Evolutionary conservation across 139 green algal genomes (phyloP), one percentile per base, ranked within the genome.

Genomic region (Coccomyxa sp.): DNA sequence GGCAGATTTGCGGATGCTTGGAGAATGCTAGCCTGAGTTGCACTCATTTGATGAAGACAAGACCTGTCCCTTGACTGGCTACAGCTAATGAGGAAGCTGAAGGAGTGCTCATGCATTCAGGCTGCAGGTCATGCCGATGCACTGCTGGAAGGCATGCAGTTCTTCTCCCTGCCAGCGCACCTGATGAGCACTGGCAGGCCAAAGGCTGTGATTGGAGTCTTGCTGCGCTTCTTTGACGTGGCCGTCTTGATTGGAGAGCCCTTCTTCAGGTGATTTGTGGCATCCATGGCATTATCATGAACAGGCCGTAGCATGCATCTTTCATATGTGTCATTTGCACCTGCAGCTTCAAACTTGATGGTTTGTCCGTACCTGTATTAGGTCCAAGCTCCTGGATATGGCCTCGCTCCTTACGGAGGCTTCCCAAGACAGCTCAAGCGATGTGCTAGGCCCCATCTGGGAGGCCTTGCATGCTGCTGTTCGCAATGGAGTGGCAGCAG

Each of bases 141-240:
- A 13, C 59, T 85, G 7, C 58, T 85, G 58, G 59, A 82, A 18
- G 59, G 67, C 58, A 85, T 85, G 76, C 23, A 71, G 28, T 68
- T 85, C 17, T 45, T 67, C 25, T 32, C 27, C 14, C 32, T 82
- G n/a, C 25, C 75, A 13, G 23, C 25, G 12, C 23, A 30, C 13
- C 28, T 85, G 10, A 13, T 77, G 31, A 27, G 16, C 14, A 57
- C 32, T 25, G 76, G 59, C 27, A 76, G 77, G 30, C 30, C 30
- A 10, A 59, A 85, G 27, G 75, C 58, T 58, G 30, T 77, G 31
- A 59, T 66, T 28, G 10, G n/a, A 13, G 23, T 81, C 16, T 30
- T 85, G 82, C 51, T 85, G 82, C 82, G 58, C 58, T 57, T 82
- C 15, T 14, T 85, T 15, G 58, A 76, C 30, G 82, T 76, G 27